A percentile compares a stretch with the other conserved stretches of the same genome.
These are phyloP conservation scores for Ustilago bromivora DNA, from an alignment of 1,284 basidiomycete genomes.

Conservation along the genomic window DNA sequence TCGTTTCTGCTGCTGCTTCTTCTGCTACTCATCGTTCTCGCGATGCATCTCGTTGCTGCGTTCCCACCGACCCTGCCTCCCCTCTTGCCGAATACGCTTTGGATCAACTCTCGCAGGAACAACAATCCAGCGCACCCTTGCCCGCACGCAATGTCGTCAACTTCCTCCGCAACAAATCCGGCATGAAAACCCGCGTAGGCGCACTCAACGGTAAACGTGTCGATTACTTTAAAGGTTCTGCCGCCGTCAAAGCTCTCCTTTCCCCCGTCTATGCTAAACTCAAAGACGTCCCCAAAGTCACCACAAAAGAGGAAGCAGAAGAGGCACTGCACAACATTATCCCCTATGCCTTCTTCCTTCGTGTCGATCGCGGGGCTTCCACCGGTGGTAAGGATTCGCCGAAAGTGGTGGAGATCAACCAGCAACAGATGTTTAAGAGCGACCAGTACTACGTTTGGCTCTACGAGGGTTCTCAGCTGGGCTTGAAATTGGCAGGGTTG, in stretches of 20 bases:
- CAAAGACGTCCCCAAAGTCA: conserved; percentile 75
- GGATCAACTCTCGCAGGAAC: conserved; percentile 49
- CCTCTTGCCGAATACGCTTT: neutral
- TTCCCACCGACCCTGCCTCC: conserved; percentile 64
- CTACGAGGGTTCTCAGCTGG: conserved; percentile 93
- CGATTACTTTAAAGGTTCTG: conserved; percentile 90
- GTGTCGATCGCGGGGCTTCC: conserved; percentile 74
- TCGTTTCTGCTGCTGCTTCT: conserved; percentile 32
- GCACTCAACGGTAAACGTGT: conserved; percentile 92
- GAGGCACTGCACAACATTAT: conserved; percentile 79
- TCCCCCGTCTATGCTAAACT: conserved; percentile 91
- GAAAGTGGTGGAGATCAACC: conserved; percentile 76
- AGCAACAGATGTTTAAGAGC: conserved; percentile 76
- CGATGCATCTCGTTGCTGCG: conserved; percentile 7
- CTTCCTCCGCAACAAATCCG: conserved; percentile 73
- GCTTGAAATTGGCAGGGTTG: conserved; percentile 89
- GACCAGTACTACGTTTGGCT: conserved; percentile 85
- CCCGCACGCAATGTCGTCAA: conserved; percentile 60
- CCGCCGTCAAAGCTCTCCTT: conserved; percentile 84
- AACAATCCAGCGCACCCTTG: conserved; percentile 61
- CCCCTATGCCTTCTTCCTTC: conserved; percentile 73
- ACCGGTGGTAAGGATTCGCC: conserved; percentile 56
- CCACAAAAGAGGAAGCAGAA: conserved; percentile 81
- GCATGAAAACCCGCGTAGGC: conserved; percentile 89
- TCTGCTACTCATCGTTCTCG: neutral